Conservation (phyloP, 306 rosid genomes). For the Trichosanthes truncata region DNA sequence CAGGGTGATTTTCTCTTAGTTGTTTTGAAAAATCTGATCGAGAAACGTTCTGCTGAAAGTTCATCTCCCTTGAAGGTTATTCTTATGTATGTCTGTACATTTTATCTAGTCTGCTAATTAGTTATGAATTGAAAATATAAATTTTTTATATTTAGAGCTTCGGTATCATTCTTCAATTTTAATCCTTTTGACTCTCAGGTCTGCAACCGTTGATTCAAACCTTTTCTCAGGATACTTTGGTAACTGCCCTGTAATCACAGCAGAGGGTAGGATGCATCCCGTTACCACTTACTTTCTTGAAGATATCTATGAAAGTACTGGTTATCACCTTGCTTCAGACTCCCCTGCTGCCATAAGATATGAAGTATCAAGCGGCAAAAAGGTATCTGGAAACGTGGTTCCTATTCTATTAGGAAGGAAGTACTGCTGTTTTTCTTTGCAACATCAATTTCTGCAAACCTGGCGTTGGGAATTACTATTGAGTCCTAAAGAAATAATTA, state of each 20-base stretch:
- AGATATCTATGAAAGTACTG: slow-evolving; percentile 70
- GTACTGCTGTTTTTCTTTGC: not conserved
- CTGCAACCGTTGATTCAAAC: slow-evolving; percentile 93
- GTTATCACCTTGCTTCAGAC: slow-evolving; percentile 72
- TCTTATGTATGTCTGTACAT: slow-evolving; percentile 52
- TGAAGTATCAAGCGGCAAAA: slow-evolving; percentile 38
- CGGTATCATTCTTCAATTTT: slow-evolving; percentile 3
- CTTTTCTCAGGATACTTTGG: slow-evolving; percentile 82
- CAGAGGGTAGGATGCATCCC: slow-evolving; percentile 87
- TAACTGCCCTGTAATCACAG: slow-evolving; percentile 82
- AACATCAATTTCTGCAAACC: not conserved
- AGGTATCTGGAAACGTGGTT: slow-evolving; percentile 27
- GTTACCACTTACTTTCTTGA: slow-evolving; percentile 79
- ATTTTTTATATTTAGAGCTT: not conserved
- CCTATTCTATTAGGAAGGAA: not conserved
- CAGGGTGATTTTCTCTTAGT: slow-evolving; percentile 91
- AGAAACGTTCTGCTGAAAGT: slow-evolving; percentile 48
- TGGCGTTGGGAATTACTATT: not conserved
- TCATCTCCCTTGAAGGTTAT: slow-evolving; percentile 65
- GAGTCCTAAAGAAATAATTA: not conserved
- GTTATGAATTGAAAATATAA: not conserved
- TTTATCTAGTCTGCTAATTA: not conserved
- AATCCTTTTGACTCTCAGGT: slow-evolving; percentile 39
- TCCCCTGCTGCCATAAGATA: slow-evolving; percentile 58
- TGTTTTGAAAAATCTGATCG: slow-evolving; percentile 67